Evolutionary conservation across 2,329 filamentous ascomycete species (phyloP).

Genomic region (Domatiomyces catenatus): DNA sequence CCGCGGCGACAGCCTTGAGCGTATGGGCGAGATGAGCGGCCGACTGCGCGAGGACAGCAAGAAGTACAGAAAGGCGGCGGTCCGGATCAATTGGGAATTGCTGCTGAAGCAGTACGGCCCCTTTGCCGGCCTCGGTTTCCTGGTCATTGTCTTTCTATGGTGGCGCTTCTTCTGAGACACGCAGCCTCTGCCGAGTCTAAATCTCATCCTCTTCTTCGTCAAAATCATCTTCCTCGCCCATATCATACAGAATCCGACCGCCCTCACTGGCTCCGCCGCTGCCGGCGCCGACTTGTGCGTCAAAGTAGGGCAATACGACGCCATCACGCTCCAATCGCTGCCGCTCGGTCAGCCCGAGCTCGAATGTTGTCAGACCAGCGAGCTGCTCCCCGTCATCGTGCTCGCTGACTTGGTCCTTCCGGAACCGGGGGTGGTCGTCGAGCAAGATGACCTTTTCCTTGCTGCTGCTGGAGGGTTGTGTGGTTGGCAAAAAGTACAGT

Average conservation of each 20-base stretch:
- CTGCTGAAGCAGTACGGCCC: constrained; percentile 85
- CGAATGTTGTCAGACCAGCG: constrained; percentile 59
- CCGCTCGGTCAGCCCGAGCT: constrained; percentile 74
- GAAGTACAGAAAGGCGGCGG: constrained; percentile 85
- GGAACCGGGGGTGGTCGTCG: constrained; percentile 61
- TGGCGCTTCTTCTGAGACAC: constrained; percentile 71
- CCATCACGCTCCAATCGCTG: constrained; percentile 74
- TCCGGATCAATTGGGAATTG: constrained; percentile 95
- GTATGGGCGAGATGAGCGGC: constrained; percentile 90
- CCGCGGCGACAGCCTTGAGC: constrained; percentile 79
- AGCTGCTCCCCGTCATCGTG: constrained; percentile 35
- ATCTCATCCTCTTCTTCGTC: constrained; percentile 93
- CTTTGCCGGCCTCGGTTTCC: constrained; percentile 62
- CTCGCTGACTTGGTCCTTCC: constrained; percentile 29
- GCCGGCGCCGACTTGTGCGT: constrained; percentile 70
- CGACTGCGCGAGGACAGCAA: constrained; percentile 79
- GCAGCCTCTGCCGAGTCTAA: constrained; percentile 22
- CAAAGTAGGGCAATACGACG: constrained; percentile 87
- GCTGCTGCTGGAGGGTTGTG: constrained; percentile 20
- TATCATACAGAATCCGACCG: constrained; percentile 87
- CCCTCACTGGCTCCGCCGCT: constrained; percentile 52
- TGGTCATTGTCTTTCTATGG: constrained; percentile 76
- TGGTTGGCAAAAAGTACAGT: constrained; percentile 41
- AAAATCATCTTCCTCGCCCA: constrained; percentile 93
- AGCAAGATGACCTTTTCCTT: constrained; percentile 46